These are phyloP conservation scores for Mitragyna speciosa DNA, from an alignment of 257 asterid species.

Conservation along the genomic window DNA sequence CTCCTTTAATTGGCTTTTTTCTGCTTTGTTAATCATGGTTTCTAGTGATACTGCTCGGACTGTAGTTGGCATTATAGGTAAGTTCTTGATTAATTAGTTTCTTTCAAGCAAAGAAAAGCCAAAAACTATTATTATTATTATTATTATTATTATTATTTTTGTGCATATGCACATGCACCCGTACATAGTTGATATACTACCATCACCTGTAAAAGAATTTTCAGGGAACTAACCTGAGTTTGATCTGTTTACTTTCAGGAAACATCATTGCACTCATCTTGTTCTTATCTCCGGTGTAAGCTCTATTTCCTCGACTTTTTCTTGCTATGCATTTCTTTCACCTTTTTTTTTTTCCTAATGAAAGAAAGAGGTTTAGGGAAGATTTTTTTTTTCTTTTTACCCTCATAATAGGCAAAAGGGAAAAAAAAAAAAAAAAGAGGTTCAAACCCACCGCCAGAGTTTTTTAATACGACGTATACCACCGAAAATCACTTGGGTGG, in stretches of 20 bases:
- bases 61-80: slow-evolving; percentile 66
- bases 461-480: too few relatives aligned
- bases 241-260: slow-evolving; percentile 45
- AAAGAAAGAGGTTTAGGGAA: too few relatives aligned
- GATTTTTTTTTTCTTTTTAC: too few relatives aligned
- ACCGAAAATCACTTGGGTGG: neutral
- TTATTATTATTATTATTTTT: too few relatives aligned
- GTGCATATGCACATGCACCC: neutral
- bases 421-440: too few relatives aligned
- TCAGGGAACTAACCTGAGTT: neutral
- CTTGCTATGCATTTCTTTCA: neutral
- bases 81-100: neutral
- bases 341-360: neutral
- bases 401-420: too few relatives aligned
- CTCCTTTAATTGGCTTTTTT: neutral
- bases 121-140: too few relatives aligned
- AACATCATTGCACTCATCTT: slow-evolving; percentile 60
- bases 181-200: neutral
- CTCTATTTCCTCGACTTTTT: neutral
- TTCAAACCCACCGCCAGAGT: too few relatives aligned
- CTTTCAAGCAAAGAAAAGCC: neutral
- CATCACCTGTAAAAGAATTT: neutral
- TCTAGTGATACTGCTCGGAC: slow-evolving; percentile 48
- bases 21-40: slow-evolving; percentile 34
- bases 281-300: slow-evolving; percentile 84